Evolutionary conservation across 164 flowering plant genomes (phyloP).

Genomic region (Platanus orientalis): DNA sequence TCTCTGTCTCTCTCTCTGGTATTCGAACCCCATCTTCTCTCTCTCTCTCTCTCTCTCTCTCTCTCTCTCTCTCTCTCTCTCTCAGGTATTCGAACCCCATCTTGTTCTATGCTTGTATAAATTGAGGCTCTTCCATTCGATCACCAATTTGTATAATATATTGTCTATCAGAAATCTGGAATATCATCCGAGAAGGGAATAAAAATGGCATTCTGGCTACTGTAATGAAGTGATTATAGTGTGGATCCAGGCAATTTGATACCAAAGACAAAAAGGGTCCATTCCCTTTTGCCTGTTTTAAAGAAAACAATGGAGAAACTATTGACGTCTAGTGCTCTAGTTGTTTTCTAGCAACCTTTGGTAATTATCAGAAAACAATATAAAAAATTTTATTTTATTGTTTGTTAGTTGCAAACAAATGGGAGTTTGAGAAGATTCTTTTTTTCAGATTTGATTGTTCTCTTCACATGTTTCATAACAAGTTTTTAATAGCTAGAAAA

Average conservation of each 20-base stretch:
- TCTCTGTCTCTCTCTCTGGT: too few species aligned
- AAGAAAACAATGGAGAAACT: neutral
- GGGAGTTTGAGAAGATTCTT: slow-evolving; percentile 32
- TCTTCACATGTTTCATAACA: slow-evolving; percentile 12
- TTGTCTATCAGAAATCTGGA: neutral
- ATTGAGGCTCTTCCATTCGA: too few species aligned
- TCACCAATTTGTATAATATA: too few species aligned
- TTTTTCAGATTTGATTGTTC: slow-evolving; percentile 13
- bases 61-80: too few species aligned
- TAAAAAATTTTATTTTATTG: neutral
- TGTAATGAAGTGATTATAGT: too few species aligned
- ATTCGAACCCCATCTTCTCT: too few species aligned
- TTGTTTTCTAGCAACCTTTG: neutral
- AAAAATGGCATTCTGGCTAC: too few species aligned
- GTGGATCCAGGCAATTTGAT: neutral
- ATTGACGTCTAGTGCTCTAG: neutral
- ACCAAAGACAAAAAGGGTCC: neutral
- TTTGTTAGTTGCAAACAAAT: slow-evolving; percentile 32
- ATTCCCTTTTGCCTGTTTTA: neutral
- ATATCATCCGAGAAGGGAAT: too few species aligned
- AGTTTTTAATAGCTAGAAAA: neutral
- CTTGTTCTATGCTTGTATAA: too few species aligned
- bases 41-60: too few species aligned
- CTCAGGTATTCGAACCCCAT: too few species aligned
- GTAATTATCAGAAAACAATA: neutral